phyloP scores from a whole-genome alignment of 2,329 filamentous ascomycete species.

The Lomentospora prolificans region DNA sequence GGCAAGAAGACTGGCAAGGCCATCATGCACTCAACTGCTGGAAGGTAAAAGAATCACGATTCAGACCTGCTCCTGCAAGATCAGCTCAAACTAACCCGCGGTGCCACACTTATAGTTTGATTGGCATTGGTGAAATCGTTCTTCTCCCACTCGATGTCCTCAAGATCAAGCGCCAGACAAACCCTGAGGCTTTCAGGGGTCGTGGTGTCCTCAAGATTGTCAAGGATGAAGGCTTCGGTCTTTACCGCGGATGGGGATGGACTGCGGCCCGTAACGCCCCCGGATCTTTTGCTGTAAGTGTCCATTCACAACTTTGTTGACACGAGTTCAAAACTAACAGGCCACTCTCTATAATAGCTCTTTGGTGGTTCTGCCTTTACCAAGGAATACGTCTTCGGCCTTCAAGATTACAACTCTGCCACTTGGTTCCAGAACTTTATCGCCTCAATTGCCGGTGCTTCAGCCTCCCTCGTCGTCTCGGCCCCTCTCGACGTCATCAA shows the following conservation, averaged over 20 bases:
- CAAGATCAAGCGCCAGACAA: constrained; percentile 99
- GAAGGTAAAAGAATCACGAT: constrained; percentile 48
- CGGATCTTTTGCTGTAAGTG: constrained; percentile 78
- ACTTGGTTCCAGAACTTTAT: constrained; percentile 95
- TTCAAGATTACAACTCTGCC: constrained; percentile 92
- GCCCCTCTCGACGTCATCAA: constrained; percentile 96
- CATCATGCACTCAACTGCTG: constrained; percentile 93
- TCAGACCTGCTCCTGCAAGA: background rate
- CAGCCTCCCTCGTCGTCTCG: constrained; percentile 91
- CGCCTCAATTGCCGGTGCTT: constrained; percentile 89
- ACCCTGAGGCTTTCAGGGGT: constrained; percentile 94
- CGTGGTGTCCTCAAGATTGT: constrained; percentile 86
- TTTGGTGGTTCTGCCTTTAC: constrained; percentile 96
- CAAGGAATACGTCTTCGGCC: constrained; percentile 88
- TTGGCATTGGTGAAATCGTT: constrained; percentile 95
- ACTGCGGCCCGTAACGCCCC: constrained; percentile 94
- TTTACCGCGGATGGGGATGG: constrained; percentile 97
- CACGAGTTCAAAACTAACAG: constrained; percentile 10
- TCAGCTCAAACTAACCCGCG: background rate
- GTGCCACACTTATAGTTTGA: constrained; percentile 48
- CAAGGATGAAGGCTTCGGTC: constrained; percentile 83
- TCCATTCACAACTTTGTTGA: constrained; percentile 12
- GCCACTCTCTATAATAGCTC: constrained; percentile 43
- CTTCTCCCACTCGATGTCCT: constrained; percentile 91
- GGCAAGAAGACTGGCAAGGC: constrained; percentile 97